phyloP scores from a whole-genome alignment of 2,329 filamentous ascomycete genomes.

The Hyphodiscus sp. region DNA sequence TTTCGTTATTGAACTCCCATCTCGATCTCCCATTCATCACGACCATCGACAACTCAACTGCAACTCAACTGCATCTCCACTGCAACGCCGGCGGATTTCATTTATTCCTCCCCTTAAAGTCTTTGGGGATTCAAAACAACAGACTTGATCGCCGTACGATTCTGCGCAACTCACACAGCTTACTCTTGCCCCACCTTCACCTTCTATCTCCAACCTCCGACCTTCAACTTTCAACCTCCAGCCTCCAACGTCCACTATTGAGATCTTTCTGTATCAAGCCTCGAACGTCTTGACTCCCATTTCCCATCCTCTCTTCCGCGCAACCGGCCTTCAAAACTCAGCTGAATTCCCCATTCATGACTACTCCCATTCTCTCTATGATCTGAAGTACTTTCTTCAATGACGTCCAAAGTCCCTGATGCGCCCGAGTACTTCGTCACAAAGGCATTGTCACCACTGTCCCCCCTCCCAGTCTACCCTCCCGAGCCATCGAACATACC shows the following conservation, averaged over 20 bases:
- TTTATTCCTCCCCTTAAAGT: neutral
- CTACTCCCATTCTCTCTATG: conserved; percentile 6
- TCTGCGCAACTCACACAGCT: neutral
- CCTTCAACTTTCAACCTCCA: no score
- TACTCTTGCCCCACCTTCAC: neutral
- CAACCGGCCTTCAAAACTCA: neutral
- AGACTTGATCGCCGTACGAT: neutral
- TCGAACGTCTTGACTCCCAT: conserved; percentile 2
- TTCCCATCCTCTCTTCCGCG: neutral
- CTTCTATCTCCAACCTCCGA: no score
- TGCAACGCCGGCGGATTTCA: neutral
- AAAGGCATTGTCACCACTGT: conserved; percentile 62
- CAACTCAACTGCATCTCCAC: no score
- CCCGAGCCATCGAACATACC: conserved; percentile 63
- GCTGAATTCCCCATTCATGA: conserved; percentile 4
- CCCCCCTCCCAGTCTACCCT: conserved; percentile 62
- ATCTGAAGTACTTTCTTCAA: conserved; percentile 6
- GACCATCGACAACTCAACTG: neutral
- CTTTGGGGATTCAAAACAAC: neutral
- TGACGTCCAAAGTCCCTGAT: conserved; percentile 30
- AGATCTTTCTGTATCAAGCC: neutral
- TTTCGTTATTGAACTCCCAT: neutral
- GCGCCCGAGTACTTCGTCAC: conserved; percentile 51
- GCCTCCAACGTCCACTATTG: neutral
- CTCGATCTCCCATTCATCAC: neutral